Conservation (phyloP, 768 basidiomycete genomes). For the Pholiota molesta region DNA sequence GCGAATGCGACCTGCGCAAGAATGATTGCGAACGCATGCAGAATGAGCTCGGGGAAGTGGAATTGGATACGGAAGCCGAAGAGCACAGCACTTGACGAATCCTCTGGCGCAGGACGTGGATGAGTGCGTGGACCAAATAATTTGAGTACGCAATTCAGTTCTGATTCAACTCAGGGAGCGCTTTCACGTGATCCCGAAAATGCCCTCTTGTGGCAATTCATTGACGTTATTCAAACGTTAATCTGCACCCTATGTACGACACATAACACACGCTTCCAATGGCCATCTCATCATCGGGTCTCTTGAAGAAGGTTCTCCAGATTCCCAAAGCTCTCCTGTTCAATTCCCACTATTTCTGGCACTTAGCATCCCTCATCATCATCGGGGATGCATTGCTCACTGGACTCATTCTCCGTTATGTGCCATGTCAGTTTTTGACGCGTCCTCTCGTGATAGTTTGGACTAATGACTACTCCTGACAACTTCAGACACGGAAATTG, state of each 20-base stretch:
- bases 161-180: not conserved
- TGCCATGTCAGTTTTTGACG: conserved; percentile 68
- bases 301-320: conserved; percentile 22
- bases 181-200: not conserved
- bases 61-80: not conserved
- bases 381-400: conserved; percentile 80
- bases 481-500: conserved; percentile 91
- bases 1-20: conserved; percentile 39
- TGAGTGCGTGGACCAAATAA: not conserved
- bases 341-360: conserved; percentile 67
- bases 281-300: conserved; percentile 9
- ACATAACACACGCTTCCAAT: not conserved
- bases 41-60: not conserved
- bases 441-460: not conserved
- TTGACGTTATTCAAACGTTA: not conserved
- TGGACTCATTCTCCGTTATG: conserved; percentile 74
- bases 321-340: conserved; percentile 43
- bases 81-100: not conserved
- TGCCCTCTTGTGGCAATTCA: not conserved
- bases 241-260: not conserved
- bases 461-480: conserved; percentile 17
- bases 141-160: not conserved
- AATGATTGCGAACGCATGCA: conserved; percentile 42
- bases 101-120: not conserved
- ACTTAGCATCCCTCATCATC: conserved; percentile 63